Percentiles rank a stretch among this genome's conserved stretches.
Conservation (phyloP, 106 monocot genomes). For the Alisma plantagoaquatica region DNA sequence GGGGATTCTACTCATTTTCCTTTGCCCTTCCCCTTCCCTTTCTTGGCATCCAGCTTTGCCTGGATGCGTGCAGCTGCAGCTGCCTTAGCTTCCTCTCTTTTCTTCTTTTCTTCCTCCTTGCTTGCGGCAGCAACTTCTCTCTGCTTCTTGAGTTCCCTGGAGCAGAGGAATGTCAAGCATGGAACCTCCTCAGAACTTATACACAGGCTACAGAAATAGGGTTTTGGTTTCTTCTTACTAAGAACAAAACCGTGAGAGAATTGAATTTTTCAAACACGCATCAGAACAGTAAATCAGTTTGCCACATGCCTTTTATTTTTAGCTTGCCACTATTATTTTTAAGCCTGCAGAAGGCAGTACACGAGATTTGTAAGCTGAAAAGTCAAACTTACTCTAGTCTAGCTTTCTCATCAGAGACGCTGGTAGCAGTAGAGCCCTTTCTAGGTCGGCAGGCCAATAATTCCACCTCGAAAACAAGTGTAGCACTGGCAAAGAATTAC, state of each 20-base stretch:
- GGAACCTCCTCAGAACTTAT: background rate
- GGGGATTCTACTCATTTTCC: conserved; percentile 58
- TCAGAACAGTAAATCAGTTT: background rate
- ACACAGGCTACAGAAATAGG: background rate
- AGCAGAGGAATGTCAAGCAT: background rate
- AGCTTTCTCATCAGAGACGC: conserved; percentile 73
- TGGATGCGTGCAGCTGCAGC: conserved; percentile 92
- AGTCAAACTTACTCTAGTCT: conserved; percentile 81
- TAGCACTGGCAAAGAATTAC: conserved; percentile 39
- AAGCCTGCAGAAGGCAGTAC: no score
- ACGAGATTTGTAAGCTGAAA: no score
- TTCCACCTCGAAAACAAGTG: conserved; percentile 91
- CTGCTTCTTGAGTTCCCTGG: conserved; percentile 88
- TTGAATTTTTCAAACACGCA: background rate
- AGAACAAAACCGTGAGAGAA: background rate
- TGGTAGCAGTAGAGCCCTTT: conserved; percentile 63
- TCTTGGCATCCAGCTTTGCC: conserved; percentile 95
- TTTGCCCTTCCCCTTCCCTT: conserved; percentile 82
- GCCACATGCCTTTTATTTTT: no score
- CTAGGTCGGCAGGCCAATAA: conserved; percentile 75
- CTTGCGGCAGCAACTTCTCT: conserved; percentile 65
- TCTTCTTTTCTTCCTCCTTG: conserved; percentile 91
- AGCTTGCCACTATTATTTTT: no score
- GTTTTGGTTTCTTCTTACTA: background rate
- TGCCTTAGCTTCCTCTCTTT: conserved; percentile 97